Evolutionary conservation across 2,329 filamentous ascomycete genomes (phyloP), one percentile per base, ranked within the genome.

Genomic region (Periconia sp.): DNA sequence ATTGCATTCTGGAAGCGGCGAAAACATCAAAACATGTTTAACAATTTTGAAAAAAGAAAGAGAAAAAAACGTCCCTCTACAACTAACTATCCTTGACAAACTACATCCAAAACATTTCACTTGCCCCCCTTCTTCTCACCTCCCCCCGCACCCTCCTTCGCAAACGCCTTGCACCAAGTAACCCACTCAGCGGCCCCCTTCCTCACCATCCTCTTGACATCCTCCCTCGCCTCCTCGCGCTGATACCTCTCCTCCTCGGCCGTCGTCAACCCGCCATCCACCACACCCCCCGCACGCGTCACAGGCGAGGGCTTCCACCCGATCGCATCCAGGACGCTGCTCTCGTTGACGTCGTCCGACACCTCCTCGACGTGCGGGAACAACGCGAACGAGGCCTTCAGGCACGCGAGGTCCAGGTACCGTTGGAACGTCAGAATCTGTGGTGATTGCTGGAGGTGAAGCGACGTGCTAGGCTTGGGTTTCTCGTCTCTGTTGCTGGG

Each of bases 181-280:
- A 67, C 68, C 75, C 76, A 77, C 55, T 77, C 75, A 43, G 54
- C 66, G 9, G 74, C 72, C 1, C 65, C 76, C 56, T 78, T 78
- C n/a, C 59, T 55, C 62, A 77, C 66, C 1, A 73, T 65, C 20
- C 61, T 60, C 59, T 65, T 74, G 46, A 77, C 60, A 66, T 77
- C 75, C 13, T 75, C 73, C 60, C 73, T 75, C 19, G 76, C 74
- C 60, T 77, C 75, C 8, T 54, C 58, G 30, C 68, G 56, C 62
- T 76, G 76, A 73, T 75, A 79, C 55, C 71, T 64, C 61, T 78
- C 75, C 50, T 79, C 76, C 55, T 79, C 50, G 45, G 59, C 60
- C 1, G 52, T 37, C 37, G 51, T 61, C 44, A 63, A 42, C 41
- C 23, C 55, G 30, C 55, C 45, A 18, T 76, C 75, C 66, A 78